Evolutionary conservation across 2,329 filamentous ascomycete species (phyloP).

Genomic region (Fusarium sp.): DNA sequence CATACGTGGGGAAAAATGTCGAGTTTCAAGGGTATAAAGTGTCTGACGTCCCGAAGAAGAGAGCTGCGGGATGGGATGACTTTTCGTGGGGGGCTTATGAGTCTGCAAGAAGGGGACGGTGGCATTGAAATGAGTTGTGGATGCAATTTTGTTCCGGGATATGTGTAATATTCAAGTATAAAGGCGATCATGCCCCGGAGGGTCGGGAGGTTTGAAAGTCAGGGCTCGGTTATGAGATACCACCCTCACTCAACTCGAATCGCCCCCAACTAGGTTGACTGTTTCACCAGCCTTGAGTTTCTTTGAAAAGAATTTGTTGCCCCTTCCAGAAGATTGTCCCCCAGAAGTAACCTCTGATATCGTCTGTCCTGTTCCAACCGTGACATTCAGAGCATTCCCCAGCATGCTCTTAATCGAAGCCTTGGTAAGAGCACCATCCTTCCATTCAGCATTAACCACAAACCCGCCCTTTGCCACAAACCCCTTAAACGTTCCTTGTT

Average conservation of each 20-base stretch:
- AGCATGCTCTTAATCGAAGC: neutral
- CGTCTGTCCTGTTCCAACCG: neutral
- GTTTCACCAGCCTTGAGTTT: neutral
- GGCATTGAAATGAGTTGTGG: neutral
- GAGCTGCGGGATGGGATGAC: neutral
- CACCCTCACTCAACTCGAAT: neutral
- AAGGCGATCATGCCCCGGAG: too few relatives aligned
- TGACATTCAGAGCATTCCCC: neutral
- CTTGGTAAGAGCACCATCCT: neutral
- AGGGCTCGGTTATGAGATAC: too few relatives aligned
- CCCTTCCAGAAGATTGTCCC: neutral
- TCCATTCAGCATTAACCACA: conserved; percentile 15
- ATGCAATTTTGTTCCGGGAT: neutral
- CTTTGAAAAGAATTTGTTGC: neutral
- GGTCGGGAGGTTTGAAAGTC: too few relatives aligned
- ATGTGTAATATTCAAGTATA: neutral
- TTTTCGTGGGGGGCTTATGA: neutral
- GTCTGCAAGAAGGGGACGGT: neutral
- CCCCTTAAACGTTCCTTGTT: neutral
- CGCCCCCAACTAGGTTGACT: neutral
- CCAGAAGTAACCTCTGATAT: neutral
- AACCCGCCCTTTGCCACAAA: conserved; percentile 13
- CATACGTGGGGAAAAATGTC: neutral
- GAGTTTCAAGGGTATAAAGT: conserved; percentile 20
- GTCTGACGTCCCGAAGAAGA: neutral